phyloP scores from a whole-genome alignment of 306 rosid species.

The Heteromeles arbutifolia region DNA sequence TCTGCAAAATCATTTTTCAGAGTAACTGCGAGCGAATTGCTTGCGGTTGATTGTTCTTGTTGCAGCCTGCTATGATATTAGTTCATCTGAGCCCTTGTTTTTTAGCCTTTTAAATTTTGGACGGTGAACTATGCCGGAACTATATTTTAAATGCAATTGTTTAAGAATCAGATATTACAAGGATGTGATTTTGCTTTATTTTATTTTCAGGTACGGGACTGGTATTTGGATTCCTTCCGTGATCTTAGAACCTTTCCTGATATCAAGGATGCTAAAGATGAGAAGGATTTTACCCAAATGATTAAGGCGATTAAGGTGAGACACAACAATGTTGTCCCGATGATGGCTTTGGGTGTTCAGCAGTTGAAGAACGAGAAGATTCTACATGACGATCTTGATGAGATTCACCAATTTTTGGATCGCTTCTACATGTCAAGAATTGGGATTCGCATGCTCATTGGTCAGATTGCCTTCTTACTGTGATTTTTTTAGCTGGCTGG shows the following conservation, averaged over 20 bases:
- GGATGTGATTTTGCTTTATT: background rate
- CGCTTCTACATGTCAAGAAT: slow-evolving; percentile 97
- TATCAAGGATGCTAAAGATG: slow-evolving; percentile 57
- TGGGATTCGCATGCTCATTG: slow-evolving; percentile 97
- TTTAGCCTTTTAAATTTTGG: background rate
- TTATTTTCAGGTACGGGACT: slow-evolving; percentile 72
- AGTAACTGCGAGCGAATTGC: background rate
- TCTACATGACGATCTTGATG: slow-evolving; percentile 53
- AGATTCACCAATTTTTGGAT: slow-evolving; percentile 86
- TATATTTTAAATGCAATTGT: background rate
- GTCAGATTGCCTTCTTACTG: slow-evolving; percentile 35
- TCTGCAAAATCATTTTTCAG: background rate
- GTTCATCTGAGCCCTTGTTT: background rate
- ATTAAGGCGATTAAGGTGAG: slow-evolving; percentile 93
- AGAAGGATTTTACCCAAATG: slow-evolving; percentile 71
- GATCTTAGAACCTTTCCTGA: slow-evolving; percentile 79
- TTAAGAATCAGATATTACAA: background rate
- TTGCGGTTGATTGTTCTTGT: background rate
- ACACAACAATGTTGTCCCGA: slow-evolving; percentile 95
- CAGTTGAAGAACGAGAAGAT: slow-evolving; percentile 71
- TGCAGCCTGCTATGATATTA: background rate
- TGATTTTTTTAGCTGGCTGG: slow-evolving; percentile 3
- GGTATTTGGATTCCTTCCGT: slow-evolving; percentile 92
- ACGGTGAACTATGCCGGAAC: background rate
- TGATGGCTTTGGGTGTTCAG: slow-evolving; percentile 95